phyloP scores from a whole-genome alignment of 345 rosid genomes.

The Sisymbrium irio region DNA sequence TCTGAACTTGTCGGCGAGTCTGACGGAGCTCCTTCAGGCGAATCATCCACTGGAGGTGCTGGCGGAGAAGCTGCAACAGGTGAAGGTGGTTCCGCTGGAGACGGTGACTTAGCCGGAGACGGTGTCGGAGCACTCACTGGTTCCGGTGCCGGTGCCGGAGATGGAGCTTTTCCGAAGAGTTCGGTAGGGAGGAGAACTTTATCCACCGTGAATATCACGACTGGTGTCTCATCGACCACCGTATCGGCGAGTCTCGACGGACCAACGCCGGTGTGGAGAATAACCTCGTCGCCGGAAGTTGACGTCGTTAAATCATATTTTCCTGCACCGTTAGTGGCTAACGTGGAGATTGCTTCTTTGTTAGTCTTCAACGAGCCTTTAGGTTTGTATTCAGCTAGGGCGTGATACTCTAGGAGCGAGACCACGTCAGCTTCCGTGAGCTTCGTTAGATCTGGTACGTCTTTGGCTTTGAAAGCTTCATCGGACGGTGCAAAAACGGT shows the following conservation, averaged over 20 bases:
- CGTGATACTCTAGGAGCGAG: constrained; percentile 78
- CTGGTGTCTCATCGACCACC: constrained; percentile 64
- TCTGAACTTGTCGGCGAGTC: constrained; percentile 51
- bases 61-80: constrained; percentile 78
- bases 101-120: constrained; percentile 16
- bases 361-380: constrained; percentile 61
- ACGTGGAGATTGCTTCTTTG: constrained; percentile 54
- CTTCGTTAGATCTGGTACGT: constrained; percentile 75
- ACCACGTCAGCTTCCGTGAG: constrained; percentile 70
- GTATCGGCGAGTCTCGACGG: constrained; percentile 76
- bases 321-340: constrained; percentile 70
- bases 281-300: constrained; percentile 64
- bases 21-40: constrained; percentile 65
- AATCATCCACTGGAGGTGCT: constrained; percentile 55
- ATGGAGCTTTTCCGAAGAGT: constrained; percentile 66
- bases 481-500: constrained; percentile 85
- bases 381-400: constrained; percentile 59
- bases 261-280: constrained; percentile 67
- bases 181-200: constrained; percentile 70
- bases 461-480: constrained; percentile 77
- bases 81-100: constrained; percentile 51
- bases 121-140: constrained; percentile 51
- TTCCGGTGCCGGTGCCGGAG: constrained; percentile 72
- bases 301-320: constrained; percentile 67
- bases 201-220: constrained; percentile 72